Base-by-base conservation (phyloP, 2,329 filamentous ascomycete species). In the Calonectria ilicicola region DNA sequence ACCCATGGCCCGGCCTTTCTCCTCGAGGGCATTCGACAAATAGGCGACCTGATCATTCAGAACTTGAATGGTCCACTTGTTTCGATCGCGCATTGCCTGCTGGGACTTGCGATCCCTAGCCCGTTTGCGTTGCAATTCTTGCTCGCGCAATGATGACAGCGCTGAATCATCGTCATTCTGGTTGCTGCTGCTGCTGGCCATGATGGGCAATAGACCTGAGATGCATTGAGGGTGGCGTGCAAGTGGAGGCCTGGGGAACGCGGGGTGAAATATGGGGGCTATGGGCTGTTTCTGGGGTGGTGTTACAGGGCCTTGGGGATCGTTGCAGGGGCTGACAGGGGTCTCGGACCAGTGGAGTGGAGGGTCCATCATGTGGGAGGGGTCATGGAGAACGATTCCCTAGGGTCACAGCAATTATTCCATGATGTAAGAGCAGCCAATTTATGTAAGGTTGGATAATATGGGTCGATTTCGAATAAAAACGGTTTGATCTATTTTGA, bases 51-150 rank as follows among this genome's bases (percentile, higher is more conserved):
- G 80, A 38, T 81, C 78, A 15, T 74, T 80, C 32, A 82, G 72
- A 29, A 78, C 76, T 51, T 78, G 74, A 23, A 82, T 80, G 10
- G 79, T 78, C 78, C 79, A 81, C 72, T 78, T 81, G 47, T 80
- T 82, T 15, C 80, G 79, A 69, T 82, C 80, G 7, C 80, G 78
- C 81, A 82, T 82, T 19, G 80, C 80, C 76, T 82, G 81, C 72
- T 82, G 81, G 0, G 79, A 81, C 68, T 80, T 81, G 53, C 80
- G 80, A 66, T 82, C 81, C 26, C 80, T 73, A 3, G 81, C 81
- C 26, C 80, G 77, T 69, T 82, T 82, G 49, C 80, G 77, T 65
- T 80, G 79, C 29, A 81, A 70, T 65, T 81, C 80, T 38, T 67
- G 58, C 21, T 69, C 69, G 46, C 72, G 69, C 23, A 56, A 40